phyloP scores from a whole-genome alignment of 257 asterid species.

The Lycium barbarum region DNA sequence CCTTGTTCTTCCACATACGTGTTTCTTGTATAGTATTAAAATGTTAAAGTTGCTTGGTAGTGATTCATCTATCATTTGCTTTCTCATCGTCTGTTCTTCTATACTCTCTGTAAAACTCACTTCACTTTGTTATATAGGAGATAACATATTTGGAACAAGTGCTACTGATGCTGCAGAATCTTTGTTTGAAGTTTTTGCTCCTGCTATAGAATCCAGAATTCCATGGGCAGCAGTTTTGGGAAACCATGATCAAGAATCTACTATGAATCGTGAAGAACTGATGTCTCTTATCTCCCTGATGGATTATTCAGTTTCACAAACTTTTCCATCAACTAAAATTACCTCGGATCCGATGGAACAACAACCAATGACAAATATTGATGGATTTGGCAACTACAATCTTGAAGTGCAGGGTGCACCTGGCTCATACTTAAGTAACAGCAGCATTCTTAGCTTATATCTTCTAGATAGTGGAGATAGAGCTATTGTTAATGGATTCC shows the following conservation, averaged over 20 bases:
- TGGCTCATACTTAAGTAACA: slow-evolving; percentile 70
- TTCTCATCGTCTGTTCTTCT: not conserved
- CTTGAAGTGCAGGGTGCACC: slow-evolving; percentile 78
- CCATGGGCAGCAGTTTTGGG: slow-evolving; percentile 99
- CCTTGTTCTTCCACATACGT: not conserved
- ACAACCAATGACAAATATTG: slow-evolving; percentile 43
- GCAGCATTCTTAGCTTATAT: slow-evolving; percentile 73
- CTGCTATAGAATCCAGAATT: slow-evolving; percentile 66
- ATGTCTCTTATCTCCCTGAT: slow-evolving; percentile 91
- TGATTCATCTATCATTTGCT: not conserved
- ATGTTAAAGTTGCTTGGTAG: not conserved
- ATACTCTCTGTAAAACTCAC: slow-evolving; percentile 16
- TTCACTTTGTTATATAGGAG: slow-evolving; percentile 59
- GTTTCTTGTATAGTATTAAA: not conserved
- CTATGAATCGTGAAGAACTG: slow-evolving; percentile 88
- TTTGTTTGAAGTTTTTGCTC: slow-evolving; percentile 69
- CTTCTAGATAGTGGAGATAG: slow-evolving; percentile 96
- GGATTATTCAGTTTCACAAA: slow-evolving; percentile 87
- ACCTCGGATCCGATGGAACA: slow-evolving; percentile 37
- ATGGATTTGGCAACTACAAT: slow-evolving; percentile 90
- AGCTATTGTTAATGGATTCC: slow-evolving; percentile 68
- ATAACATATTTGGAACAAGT: slow-evolving; percentile 87
- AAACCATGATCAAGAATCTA: slow-evolving; percentile 96
- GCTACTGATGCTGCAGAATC: slow-evolving; percentile 96
- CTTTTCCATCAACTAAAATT: slow-evolving; percentile 65